Base-by-base conservation (phyloP, 345 rosid species). In the Salix arbutifolia region DNA sequence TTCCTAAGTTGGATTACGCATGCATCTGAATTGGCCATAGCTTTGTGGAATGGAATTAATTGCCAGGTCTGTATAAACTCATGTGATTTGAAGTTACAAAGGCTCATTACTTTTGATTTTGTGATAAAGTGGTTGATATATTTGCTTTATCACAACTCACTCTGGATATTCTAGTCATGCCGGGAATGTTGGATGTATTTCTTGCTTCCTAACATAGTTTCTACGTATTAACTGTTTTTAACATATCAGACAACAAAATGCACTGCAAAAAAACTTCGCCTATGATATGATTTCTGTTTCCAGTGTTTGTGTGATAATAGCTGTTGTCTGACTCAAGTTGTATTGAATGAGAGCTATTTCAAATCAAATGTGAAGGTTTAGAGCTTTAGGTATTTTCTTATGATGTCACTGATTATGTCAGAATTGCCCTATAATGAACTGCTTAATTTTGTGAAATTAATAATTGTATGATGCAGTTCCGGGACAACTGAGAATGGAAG, bases 391-490 rank as follows among this genome's bases (percentile, higher is more conserved):
- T 16, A 16, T 37, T 25, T 31, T 31, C 42, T 0, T 30, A 14
- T 30, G 12, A 62, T 75, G 68, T 61, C 5, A 58, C 23, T 78
- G 61, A 12, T 19, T 16, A 44, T 70, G 58, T 37, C 28, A 30
- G 56, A 9, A 31, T 21, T 46, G 10, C 16, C 23, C 26, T 46
- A 8, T 18, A 12, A 28, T 74, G 40, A 46, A 25, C 14, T 71
- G 50, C 76, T 12, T 65, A n/a, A 40, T 18, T 66, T 28, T 74
- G 38, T 48, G 52, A 65, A 46, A 14, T 53, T 61, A 74, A 67
- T 56, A 40, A 71, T 40, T 65, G 58, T 3, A 14, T 71, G 66
- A 30, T 84, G 73, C 85, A 89, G 92, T 64, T 76, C 78, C 37
- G 88, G 75, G 67, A 65, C 38, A 23, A 74, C 40, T 19, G 84